Conservation (phyloP, 257 asterid species). For the Plantago elongata region DNA sequence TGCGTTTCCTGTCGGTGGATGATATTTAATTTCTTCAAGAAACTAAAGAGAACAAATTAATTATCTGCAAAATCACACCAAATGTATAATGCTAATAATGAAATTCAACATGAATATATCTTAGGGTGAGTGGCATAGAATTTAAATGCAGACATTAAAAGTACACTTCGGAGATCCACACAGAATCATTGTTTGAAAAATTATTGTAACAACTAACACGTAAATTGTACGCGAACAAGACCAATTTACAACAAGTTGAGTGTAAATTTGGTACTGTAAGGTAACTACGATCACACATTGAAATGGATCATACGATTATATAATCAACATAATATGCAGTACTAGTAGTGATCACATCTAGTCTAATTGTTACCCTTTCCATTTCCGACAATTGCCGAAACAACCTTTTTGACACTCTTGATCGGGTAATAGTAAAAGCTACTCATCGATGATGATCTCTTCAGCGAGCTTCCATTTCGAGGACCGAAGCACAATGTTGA, state of each 20-base stretch:
- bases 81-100: neutral
- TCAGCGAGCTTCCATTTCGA: slow-evolving; percentile 4
- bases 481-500: slow-evolving; percentile 17
- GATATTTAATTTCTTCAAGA: neutral
- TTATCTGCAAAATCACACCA: neutral
- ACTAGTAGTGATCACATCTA: neutral
- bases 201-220: too few relatives aligned
- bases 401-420: slow-evolving; percentile 11
- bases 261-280: too few relatives aligned
- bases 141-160: neutral
- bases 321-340: neutral
- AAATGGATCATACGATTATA: neutral
- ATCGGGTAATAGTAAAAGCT: slow-evolving; percentile 1
- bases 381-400: neutral
- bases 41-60: neutral
- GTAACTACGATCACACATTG: neutral
- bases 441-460: slow-evolving; percentile 2
- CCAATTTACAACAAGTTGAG: too few relatives aligned
- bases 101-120: neutral
- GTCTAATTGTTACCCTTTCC: neutral
- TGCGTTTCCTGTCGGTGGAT: too few relatives aligned
- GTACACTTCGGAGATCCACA: neutral
- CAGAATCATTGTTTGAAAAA: too few relatives aligned
- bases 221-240: too few relatives aligned
- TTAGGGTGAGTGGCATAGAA: too few relatives aligned